Percentiles rank a stretch among this genome's conserved stretches.
Conservation (phyloP, 306 rosid species). For the Rosa chinensis region DNA sequence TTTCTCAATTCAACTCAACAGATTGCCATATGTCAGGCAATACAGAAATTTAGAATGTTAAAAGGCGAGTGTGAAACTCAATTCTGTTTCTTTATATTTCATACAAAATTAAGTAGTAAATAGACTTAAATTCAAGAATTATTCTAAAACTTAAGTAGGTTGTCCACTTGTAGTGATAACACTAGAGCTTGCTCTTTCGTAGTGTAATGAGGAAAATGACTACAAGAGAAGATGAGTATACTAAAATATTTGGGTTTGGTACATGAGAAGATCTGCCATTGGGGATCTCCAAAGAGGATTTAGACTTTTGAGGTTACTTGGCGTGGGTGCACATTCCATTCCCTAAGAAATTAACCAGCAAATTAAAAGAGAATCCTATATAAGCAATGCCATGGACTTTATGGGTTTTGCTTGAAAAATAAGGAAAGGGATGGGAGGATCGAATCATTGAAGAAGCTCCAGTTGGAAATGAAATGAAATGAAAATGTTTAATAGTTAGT, state of each 20-base stretch:
- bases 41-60: too few relatives aligned
- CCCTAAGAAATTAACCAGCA: not conserved
- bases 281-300: not conserved
- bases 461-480: not conserved
- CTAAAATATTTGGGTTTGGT: not conserved
- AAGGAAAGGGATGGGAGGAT: constrained; percentile 2
- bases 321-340: not conserved
- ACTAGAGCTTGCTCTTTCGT: not conserved
- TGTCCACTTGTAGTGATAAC: not conserved
- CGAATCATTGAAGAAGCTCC: not conserved
- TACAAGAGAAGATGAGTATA: not conserved
- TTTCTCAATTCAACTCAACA: too few relatives aligned
- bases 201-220: not conserved
- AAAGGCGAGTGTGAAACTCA: too few relatives aligned
- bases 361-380: not conserved
- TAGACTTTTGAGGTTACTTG: constrained; percentile 5
- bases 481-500: not conserved
- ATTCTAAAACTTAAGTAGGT: too few relatives aligned
- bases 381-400: not conserved
- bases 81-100: too few relatives aligned
- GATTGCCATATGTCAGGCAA: too few relatives aligned
- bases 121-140: too few relatives aligned
- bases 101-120: too few relatives aligned
- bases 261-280: not conserved
- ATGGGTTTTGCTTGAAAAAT: not conserved